Evolutionary conservation across 202 grass and related monocot genomes (phyloP).

Genomic region (Brachypodium distachyon): DNA sequence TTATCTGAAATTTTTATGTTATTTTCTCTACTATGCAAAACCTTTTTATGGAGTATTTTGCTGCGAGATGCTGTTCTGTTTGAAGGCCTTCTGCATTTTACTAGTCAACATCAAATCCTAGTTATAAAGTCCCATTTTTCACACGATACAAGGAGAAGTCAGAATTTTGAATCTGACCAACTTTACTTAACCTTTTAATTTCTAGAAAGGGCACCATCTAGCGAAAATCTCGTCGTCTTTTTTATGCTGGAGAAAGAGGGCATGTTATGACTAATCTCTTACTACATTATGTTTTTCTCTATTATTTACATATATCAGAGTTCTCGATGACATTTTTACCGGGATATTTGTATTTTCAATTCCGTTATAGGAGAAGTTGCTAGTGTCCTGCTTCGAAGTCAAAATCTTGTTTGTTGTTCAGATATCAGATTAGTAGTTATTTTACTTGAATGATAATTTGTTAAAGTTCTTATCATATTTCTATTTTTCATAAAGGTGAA

Average conservation of each 20-base stretch:
- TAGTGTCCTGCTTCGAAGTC: not conserved
- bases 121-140: not conserved
- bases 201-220: not conserved
- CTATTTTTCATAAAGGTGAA: constrained; percentile 2
- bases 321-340: not conserved
- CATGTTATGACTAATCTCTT: not conserved
- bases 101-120: constrained; percentile 6
- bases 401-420: not conserved
- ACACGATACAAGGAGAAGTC: not conserved
- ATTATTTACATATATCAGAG: not conserved
- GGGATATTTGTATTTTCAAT: not conserved
- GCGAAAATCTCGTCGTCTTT: not conserved
- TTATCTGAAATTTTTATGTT: not conserved
- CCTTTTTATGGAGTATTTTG: not conserved
- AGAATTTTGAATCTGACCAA: not conserved
- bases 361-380: not conserved
- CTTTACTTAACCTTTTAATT: not conserved
- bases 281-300: not conserved
- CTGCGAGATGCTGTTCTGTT: not conserved
- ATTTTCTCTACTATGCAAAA: not conserved
- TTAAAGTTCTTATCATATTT: not conserved
- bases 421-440: not conserved
- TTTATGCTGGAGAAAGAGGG: not conserved
- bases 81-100: not conserved
- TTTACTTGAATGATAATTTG: not conserved